phyloP scores from a whole-genome alignment of 1,284 basidiomycete genomes.

The Takashimella tepidaria region DNA sequence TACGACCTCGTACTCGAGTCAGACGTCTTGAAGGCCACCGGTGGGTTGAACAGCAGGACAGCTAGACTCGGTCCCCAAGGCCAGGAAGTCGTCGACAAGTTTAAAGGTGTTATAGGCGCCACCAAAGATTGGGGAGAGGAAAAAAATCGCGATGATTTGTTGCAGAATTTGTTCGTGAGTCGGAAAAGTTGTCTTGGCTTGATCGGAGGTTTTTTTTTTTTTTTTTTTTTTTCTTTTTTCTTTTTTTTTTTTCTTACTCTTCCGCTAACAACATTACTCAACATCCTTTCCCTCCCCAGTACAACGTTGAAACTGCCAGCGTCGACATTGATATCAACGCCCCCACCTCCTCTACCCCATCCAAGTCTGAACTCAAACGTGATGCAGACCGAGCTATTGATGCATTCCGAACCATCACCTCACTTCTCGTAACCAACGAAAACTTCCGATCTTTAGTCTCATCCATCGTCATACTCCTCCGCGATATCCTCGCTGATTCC shows the following conservation, averaged over 20 bases:
- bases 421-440: slow-evolving; percentile 47
- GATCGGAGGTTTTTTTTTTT: no score
- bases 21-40: slow-evolving; percentile 40
- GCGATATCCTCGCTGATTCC: slow-evolving; percentile 50
- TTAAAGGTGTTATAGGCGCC: slow-evolving; percentile 37
- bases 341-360: slow-evolving; percentile 21
- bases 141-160: slow-evolving; percentile 49
- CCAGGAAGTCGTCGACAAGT: slow-evolving; percentile 35
- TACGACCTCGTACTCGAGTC: slow-evolving; percentile 39
- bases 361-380: slow-evolving; percentile 38
- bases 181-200: no score
- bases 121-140: slow-evolving; percentile 41
- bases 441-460: slow-evolving; percentile 47
- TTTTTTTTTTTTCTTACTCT: no score
- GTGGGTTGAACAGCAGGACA: slow-evolving; percentile 37
- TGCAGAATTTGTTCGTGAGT: slow-evolving; percentile 47
- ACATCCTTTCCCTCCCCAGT: slow-evolving; percentile 15
- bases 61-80: slow-evolving; percentile 42
- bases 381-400: slow-evolving; percentile 45
- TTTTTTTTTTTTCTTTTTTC: no score
- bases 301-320: slow-evolving; percentile 36
- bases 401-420: slow-evolving; percentile 47
- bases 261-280: no score
- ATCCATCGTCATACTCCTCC: slow-evolving; percentile 46
- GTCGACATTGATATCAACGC: slow-evolving; percentile 36